These are phyloP conservation scores for Diphasiastrum complanatum DNA, from an alignment of 83 land plant genomes.

Conservation along the genomic window DNA sequence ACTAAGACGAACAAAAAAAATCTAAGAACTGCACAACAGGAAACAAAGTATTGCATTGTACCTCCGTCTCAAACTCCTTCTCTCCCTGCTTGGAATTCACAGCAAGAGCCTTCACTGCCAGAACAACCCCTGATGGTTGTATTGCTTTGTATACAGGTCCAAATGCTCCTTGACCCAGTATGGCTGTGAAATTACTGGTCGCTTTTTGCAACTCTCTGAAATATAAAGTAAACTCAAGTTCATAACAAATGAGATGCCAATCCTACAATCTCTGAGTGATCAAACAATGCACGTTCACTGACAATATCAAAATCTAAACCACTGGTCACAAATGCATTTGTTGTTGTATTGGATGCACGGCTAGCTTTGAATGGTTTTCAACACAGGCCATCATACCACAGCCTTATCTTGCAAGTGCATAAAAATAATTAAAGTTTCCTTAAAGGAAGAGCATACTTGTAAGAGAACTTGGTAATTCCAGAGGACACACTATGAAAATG, in stretches of 20 bases:
- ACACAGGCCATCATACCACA: not conserved
- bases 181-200: constrained; percentile 33
- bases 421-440: not conserved
- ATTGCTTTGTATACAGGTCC: constrained; percentile 43
- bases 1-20: too few species aligned
- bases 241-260: not conserved
- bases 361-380: not conserved
- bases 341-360: too few species aligned
- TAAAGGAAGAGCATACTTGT: not conserved
- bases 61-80: constrained; percentile 40
- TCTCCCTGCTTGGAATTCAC: constrained; percentile 39
- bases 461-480: not conserved
- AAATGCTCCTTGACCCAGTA: constrained; percentile 37
- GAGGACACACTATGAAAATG: constrained; percentile 11
- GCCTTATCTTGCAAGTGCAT: not conserved
- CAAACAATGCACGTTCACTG: not conserved
- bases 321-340: too few species aligned
- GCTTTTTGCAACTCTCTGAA: constrained; percentile 41
- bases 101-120: constrained; percentile 39
- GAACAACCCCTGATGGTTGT: constrained; percentile 17
- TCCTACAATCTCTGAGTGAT: not conserved
- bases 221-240: not conserved
- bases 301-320: too few species aligned
- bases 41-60: constrained; percentile 9
- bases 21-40: too few species aligned